Conservation (phyloP, 352 stramenopile genomes). For the Phytophthora lateralis region DNA sequence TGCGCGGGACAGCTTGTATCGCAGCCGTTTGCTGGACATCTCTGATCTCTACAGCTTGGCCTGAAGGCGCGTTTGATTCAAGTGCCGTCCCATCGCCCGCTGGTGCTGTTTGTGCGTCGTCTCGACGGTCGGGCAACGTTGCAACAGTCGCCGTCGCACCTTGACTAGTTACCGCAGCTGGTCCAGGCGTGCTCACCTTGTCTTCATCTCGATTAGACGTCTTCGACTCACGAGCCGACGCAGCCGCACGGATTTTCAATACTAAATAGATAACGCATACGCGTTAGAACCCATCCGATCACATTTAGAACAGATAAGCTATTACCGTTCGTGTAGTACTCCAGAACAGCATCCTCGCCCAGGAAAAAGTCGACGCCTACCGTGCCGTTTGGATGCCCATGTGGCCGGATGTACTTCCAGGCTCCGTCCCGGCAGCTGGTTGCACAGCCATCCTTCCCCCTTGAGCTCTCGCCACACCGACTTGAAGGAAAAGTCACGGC, state of each 20-base stretch:
- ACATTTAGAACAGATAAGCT: background rate
- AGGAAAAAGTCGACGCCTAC: background rate
- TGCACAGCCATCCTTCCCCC: background rate
- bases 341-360: background rate
- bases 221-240: too few relatives aligned
- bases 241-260: background rate
- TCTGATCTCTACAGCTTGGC: background rate
- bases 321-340: background rate
- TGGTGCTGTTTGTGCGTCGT: too few relatives aligned
- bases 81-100: too few relatives aligned
- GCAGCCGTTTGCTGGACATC: background rate
- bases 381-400: background rate
- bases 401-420: background rate
- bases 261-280: background rate
- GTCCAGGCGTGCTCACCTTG: too few relatives aligned
- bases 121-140: too few relatives aligned
- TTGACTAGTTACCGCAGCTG: too few relatives aligned
- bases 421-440: background rate
- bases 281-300: background rate
- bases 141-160: too few relatives aligned
- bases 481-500: slow-evolving; percentile 2
- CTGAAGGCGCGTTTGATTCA: background rate
- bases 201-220: too few relatives aligned
- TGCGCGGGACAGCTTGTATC: background rate
- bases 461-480: slow-evolving; percentile 2